These are phyloP conservation scores for Syncephalis plumigaleata DNA, from an alignment of 371 early-diverging fungal genomes.

Conservation along the genomic window DNA sequence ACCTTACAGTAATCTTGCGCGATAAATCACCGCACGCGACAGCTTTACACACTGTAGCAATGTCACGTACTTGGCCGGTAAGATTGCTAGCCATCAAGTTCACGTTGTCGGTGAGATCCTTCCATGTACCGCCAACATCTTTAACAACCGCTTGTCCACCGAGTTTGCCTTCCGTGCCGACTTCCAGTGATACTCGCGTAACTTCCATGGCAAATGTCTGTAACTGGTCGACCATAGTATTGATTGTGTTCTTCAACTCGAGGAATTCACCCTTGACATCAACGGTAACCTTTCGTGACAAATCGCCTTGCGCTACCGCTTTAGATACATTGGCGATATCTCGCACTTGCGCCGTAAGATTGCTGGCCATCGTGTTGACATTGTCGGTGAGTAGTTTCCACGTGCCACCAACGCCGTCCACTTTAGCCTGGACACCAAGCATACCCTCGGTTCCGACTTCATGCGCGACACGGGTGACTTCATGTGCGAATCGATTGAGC, in stretches of 20 bases:
- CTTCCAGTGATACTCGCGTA: constrained; percentile 37
- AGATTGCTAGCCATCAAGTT: constrained; percentile 29
- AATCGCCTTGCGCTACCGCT: constrained; percentile 27
- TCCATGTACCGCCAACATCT: constrained; percentile 30
- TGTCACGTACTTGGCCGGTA: constrained; percentile 31
- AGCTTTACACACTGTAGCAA: constrained; percentile 28
- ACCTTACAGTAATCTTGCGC: constrained; percentile 28
- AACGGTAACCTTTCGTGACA: constrained; percentile 22
- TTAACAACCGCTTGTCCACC: constrained; percentile 35
- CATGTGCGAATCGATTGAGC: constrained; percentile 20
- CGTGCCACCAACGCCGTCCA: constrained; percentile 27
- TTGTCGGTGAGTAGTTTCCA: constrained; percentile 36
- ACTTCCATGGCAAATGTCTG: constrained; percentile 46
- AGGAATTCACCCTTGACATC: constrained; percentile 26
- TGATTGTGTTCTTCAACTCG: constrained; percentile 28
- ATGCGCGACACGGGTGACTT: constrained; percentile 33
- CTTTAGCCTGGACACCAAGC: constrained; percentile 22
- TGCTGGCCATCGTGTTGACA: constrained; percentile 31
- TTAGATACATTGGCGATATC: constrained; percentile 29
- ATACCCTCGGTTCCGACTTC: constrained; percentile 37
- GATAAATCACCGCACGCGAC: constrained; percentile 42
- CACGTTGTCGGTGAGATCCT: constrained; percentile 33
- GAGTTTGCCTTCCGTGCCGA: constrained; percentile 42
- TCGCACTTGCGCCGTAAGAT: constrained; percentile 29
- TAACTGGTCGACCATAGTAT: constrained; percentile 37